Percentiles rank a stretch among this genome's conserved stretches.
Conservation (phyloP, 2,329 filamentous ascomycete species). For the Diplodia scrobiculata region DNA sequence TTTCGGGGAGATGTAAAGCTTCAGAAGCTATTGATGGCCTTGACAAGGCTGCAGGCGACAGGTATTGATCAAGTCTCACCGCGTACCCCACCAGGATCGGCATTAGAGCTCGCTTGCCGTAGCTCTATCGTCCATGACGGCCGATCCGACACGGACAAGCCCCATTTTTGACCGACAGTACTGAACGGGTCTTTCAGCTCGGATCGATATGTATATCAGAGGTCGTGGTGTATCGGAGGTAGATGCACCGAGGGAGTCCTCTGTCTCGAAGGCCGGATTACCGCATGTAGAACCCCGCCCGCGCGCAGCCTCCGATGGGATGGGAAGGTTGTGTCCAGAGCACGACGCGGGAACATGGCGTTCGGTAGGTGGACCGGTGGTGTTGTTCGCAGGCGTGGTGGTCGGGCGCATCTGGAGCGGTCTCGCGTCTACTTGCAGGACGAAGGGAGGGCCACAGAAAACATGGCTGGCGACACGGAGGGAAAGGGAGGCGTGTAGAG, state of each 20-base stretch:
- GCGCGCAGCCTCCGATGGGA: no score
- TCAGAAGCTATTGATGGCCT: neutral
- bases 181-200: neutral
- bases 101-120: constrained; percentile 7
- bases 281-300: neutral
- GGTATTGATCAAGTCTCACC: neutral
- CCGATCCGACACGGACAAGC: neutral
- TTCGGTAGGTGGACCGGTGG: no score
- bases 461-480: no score
- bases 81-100: constrained; percentile 20
- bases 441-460: no score
- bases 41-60: neutral
- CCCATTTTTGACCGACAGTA: neutral
- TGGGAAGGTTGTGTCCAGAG: no score
- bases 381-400: no score
- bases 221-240: neutral
- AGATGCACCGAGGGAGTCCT: neutral
- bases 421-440: no score
- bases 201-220: neutral
- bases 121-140: constrained; percentile 4
- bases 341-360: no score
- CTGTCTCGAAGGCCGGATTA: neutral
- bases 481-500: neutral
- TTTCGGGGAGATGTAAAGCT: neutral
- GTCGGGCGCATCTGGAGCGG: no score